Percentiles rank a stretch among this genome's conserved stretches.
Conservation (phyloP, 139 green algal genomes). For the Dunaliella primolecta region DNA sequence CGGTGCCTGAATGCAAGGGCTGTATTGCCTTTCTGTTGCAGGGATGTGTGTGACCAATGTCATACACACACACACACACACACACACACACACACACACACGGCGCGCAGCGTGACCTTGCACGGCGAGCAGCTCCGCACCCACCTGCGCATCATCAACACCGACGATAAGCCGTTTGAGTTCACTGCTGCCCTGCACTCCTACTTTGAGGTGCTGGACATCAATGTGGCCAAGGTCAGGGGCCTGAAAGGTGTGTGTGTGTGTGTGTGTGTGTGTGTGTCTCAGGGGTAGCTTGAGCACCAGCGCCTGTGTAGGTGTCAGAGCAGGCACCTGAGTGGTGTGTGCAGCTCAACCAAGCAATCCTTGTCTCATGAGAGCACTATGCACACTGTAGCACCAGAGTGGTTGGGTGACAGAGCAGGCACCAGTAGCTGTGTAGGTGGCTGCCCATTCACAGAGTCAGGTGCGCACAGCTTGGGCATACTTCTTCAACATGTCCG, state of each 20-base stretch:
- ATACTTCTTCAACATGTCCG: too few relatives aligned
- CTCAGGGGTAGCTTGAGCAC: neutral
- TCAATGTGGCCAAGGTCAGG: slow-evolving; percentile 65
- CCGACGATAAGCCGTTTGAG: slow-evolving; percentile 65
- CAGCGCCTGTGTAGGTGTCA: too few relatives aligned
- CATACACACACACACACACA: slow-evolving; percentile 2
- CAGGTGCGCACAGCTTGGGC: too few relatives aligned
- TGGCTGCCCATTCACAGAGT: too few relatives aligned
- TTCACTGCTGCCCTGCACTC: slow-evolving; percentile 96
- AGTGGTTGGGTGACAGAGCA: too few relatives aligned
- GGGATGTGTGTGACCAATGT: too few relatives aligned
- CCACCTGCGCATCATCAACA: slow-evolving; percentile 86
- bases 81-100: neutral
- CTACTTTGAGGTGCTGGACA: slow-evolving; percentile 88
- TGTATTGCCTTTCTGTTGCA: too few relatives aligned
- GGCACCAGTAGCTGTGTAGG: too few relatives aligned
- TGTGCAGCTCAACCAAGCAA: neutral
- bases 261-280: neutral
- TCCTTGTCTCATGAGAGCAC: too few relatives aligned
- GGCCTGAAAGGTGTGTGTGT: slow-evolving; percentile 55
- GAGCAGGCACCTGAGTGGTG: neutral
- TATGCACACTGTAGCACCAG: too few relatives aligned
- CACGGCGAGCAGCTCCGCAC: slow-evolving; percentile 80
- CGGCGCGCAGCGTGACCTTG: slow-evolving; percentile 37
- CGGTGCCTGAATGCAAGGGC: too few relatives aligned